Percentiles rank a stretch among this genome's conserved stretches.
These are phyloP conservation scores for Microcyclospora pomicola DNA, from an alignment of 2,329 filamentous ascomycete species.

Conservation along the genomic window DNA sequence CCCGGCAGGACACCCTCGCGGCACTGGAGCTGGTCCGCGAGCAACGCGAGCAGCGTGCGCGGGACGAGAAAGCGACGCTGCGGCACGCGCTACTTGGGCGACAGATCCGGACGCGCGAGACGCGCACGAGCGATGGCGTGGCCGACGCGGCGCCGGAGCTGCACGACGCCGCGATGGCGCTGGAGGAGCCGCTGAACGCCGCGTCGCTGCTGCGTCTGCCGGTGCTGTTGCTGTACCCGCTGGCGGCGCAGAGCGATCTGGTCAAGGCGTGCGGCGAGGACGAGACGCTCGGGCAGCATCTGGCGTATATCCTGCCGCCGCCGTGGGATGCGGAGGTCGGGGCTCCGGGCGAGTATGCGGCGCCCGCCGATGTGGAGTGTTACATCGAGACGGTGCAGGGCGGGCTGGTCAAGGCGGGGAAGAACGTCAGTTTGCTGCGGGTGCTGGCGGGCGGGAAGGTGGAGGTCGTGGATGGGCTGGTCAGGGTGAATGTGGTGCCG, in stretches of 20 bases:
- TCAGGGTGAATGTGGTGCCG: constrained; percentile 73
- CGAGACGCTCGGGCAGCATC: constrained; percentile 60
- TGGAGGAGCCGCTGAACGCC: constrained; percentile 62
- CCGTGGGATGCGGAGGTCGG: constrained; percentile 65
- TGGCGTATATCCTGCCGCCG: constrained; percentile 72
- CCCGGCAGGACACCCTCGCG: constrained; percentile 42
- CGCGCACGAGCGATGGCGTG: constrained; percentile 25
- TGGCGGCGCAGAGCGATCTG: constrained; percentile 72
- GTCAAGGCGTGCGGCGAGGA: constrained; percentile 75
- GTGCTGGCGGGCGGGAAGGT: constrained; percentile 62
- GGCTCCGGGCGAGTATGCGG: constrained; percentile 36
- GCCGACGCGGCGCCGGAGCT: constrained; percentile 57
- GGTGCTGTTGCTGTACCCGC: constrained; percentile 70
- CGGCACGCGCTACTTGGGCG: constrained; percentile 46
- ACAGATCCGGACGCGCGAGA: constrained; percentile 54
- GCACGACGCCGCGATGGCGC: constrained; percentile 62
- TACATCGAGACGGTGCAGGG: constrained; percentile 74
- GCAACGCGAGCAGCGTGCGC: constrained; percentile 41
- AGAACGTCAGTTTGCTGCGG: constrained; percentile 65
- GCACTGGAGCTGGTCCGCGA: constrained; percentile 43
- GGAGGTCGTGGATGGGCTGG: constrained; percentile 74
- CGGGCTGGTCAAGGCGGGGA: constrained; percentile 78
- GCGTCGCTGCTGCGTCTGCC: constrained; percentile 62
- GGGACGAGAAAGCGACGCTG: constrained; percentile 43
- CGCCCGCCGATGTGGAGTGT: constrained; percentile 55